phyloP scores from a whole-genome alignment of 2,329 filamentous ascomycete genomes.

The Macrophomina tecta region DNA sequence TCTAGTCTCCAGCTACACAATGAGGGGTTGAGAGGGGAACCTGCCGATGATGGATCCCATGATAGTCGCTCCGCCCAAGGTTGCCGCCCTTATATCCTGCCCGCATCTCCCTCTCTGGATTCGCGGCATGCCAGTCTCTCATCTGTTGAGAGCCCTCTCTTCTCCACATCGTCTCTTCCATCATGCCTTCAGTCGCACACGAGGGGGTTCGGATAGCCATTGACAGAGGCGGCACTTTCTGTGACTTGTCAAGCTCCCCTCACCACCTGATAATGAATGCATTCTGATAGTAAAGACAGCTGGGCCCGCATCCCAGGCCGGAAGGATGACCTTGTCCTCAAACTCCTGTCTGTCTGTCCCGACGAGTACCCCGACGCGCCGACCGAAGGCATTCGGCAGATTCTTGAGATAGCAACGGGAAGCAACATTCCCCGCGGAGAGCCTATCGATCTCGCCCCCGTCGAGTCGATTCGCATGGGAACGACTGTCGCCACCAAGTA shows the following conservation, averaged over 20 bases:
- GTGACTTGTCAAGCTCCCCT: neutral
- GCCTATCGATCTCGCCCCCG: conserved; percentile 34
- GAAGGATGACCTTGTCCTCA: conserved; percentile 65
- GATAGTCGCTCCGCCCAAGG: conserved; percentile 13
- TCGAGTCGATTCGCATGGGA: conserved; percentile 37
- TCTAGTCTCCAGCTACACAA: neutral
- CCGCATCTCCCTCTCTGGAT: neutral
- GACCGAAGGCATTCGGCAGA: conserved; percentile 41
- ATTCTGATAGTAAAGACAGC: conserved; percentile 48
- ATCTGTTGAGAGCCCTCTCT: neutral
- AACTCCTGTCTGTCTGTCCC: conserved; percentile 40
- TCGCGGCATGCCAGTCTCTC: neutral
- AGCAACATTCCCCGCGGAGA: conserved; percentile 32
- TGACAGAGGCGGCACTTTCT: conserved; percentile 42
- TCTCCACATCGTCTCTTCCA: neutral
- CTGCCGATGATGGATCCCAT: conserved; percentile 19
- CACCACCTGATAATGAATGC: neutral
- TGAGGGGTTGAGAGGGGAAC: conserved; percentile 19
- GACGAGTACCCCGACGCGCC: conserved; percentile 42
- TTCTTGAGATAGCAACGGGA: conserved; percentile 34
- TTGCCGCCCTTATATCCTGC: conserved; percentile 17
- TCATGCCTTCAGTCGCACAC: conserved; percentile 26
- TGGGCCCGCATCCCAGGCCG: conserved; percentile 90
- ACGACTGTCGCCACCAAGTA: conserved; percentile 82
- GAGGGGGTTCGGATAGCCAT: conserved; percentile 75